phyloP scores from a whole-genome alignment of 352 stramenopile genomes.

The Pythium sukuiense region DNA sequence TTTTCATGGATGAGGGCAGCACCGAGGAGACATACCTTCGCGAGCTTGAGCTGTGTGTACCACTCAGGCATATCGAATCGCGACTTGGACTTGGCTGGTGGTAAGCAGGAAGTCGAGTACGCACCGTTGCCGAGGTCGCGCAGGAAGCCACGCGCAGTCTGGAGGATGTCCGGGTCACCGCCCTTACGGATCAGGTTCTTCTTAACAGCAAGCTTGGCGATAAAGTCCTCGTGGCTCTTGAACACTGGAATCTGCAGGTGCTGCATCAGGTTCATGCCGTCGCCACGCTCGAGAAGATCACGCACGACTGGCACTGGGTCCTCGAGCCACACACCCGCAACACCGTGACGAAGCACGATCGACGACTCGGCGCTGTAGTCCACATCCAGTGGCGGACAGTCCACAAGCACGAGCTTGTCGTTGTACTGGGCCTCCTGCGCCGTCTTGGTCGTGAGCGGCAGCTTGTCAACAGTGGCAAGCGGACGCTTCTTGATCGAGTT shows the following conservation, averaged over 20 bases:
- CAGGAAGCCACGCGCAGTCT: constrained; percentile 90
- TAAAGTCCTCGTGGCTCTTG: constrained; percentile 92
- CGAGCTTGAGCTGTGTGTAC: constrained; percentile 56
- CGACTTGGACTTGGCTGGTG: constrained; percentile 80
- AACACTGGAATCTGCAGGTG: constrained; percentile 95
- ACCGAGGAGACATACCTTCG: constrained; percentile 40
- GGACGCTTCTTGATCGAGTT: constrained; percentile 92
- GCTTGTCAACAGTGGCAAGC: constrained; percentile 47
- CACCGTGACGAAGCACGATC: constrained; percentile 93
- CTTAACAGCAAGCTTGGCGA: constrained; percentile 94
- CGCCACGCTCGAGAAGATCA: constrained; percentile 89
- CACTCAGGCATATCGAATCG: constrained; percentile 74
- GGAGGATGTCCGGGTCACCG: constrained; percentile 94
- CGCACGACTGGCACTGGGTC: constrained; percentile 94
- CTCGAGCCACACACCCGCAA: constrained; percentile 93
- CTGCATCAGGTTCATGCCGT: constrained; percentile 95
- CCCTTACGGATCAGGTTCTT: constrained; percentile 95
- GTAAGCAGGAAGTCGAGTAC: constrained; percentile 59
- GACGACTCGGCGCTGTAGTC: constrained; percentile 88
- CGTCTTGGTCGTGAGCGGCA: constrained; percentile 76
- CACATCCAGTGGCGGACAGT: constrained; percentile 97
- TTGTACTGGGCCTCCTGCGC: constrained; percentile 94
- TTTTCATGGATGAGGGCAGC: not conserved
- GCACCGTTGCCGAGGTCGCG: constrained; percentile 63
- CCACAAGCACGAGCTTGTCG: constrained; percentile 95